Base-by-base conservation (phyloP, 345 rosid genomes). In the Bretschneidera sinensis region DNA sequence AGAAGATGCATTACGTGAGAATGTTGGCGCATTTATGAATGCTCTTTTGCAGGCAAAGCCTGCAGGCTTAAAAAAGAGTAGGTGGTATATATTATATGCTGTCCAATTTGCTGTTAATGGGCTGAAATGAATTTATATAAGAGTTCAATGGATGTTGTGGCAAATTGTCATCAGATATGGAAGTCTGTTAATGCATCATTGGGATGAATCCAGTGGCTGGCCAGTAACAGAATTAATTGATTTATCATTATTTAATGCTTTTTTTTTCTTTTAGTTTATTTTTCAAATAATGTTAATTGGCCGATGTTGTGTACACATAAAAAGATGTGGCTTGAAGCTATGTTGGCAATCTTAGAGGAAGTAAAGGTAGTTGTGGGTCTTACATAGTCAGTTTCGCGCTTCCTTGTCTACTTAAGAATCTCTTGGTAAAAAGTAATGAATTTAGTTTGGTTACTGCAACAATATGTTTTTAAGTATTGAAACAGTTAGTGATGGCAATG, bases 31-130 rank as follows among this genome's bases (percentile, higher is more conserved):
- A 43, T 88, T 94, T 62, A 86, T 94, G 83, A 88, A 88, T 63
- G 85, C 97, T 24, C 86, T 94, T 76, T 73, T 94, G 65, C 85
- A 71, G 61, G 90, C 99, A 39, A 94, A 94, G 75, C 99, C 99
- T 43, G 85, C 92, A 1, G 99, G 99, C 63, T 78, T 94, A 64
- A 94, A 94, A 78, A 94, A 94, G 79, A 83, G 99, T 94, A 73
- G 76, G 87, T 63, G 10, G 57, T 61, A 17, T 50, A 17, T 58
- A 31, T 47, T 58, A 24, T 57, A 24, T 70, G 45, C 10, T 39
- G 9, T 39, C 8, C 33, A 28, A 8, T 28, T 2, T 3, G 33
- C 3, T 28, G 3, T 39, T 11, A 4, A 39, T 39, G 2, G 45
- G 45, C 15, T 39, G 45, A 39, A 39, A 39, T 14, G 1, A 9